Evolutionary conservation across 257 asterid species (phyloP).

Genomic region (Schizonepeta tenuifolia): DNA sequence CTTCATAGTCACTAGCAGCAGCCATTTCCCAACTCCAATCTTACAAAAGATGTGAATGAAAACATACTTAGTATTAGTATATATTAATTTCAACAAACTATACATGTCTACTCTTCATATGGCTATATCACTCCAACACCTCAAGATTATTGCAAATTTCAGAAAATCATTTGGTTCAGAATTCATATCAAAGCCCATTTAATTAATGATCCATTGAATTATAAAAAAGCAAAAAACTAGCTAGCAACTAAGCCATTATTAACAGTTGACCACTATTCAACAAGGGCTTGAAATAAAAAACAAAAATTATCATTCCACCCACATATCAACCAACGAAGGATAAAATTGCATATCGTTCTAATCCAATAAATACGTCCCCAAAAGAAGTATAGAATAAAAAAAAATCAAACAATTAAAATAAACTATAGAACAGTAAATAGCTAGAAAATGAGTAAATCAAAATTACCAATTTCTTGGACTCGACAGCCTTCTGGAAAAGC

Average conservation of each 20-base stretch:
- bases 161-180: not conserved
- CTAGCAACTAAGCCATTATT: too few relatives aligned
- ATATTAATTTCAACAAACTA: not conserved
- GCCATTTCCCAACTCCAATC: not conserved
- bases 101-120: not conserved
- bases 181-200: too few relatives aligned
- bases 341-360: not conserved
- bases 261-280: not conserved
- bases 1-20: not conserved
- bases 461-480: conserved; percentile 59
- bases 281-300: conserved; percentile 6
- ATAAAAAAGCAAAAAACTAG: not conserved
- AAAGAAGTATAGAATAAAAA: not conserved
- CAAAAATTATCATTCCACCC: not conserved
- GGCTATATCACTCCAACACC: not conserved
- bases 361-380: not conserved
- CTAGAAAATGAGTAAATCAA: not conserved
- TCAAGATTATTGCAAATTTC: not conserved
- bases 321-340: not conserved
- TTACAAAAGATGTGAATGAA: not conserved
- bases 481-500: conserved; percentile 48
- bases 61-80: not conserved
- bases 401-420: not conserved
- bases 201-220: not conserved
- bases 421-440: not conserved